Evolutionary conservation across 345 rosid species (phyloP).

Genomic region (Mangifera indica): DNA sequence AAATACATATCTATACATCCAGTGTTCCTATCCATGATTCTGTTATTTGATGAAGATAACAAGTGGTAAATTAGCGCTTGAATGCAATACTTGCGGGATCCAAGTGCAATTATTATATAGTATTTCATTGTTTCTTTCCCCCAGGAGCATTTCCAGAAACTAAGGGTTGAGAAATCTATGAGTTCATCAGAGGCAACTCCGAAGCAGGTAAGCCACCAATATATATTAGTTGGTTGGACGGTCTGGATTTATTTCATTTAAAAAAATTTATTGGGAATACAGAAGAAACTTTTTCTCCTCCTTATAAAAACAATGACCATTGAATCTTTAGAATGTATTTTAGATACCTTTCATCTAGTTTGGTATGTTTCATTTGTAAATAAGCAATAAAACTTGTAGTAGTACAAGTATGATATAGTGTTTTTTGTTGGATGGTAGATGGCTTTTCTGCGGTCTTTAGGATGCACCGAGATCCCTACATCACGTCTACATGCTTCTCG

Average conservation of each 20-base stretch:
- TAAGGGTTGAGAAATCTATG: constrained; percentile 86
- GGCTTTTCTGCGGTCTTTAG: constrained; percentile 69
- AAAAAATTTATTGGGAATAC: too few species aligned
- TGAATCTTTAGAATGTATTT: too few species aligned
- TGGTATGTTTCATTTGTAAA: not conserved
- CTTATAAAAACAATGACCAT: too few species aligned
- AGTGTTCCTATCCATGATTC: not conserved
- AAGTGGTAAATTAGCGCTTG: not conserved
- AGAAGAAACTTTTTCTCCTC: too few species aligned
- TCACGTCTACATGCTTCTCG: constrained; percentile 92
- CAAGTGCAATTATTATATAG: not conserved
- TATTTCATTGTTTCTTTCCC: constrained; percentile 7
- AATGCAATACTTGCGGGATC: not conserved
- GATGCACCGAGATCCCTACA: constrained; percentile 74
- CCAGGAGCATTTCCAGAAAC: constrained; percentile 87
- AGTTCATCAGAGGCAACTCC: constrained; percentile 69
- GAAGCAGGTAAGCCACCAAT: constrained; percentile 58
- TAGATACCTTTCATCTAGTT: not conserved
- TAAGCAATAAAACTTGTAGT: not conserved
- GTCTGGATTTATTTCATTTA: too few species aligned
- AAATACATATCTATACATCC: not conserved
- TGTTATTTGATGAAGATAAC: not conserved
- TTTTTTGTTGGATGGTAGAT: constrained; percentile 37
- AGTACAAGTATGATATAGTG: not conserved
- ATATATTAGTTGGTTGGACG: too few species aligned